Conservation (phyloP, 352 stramenopile species). For the Phytopythium sindhum region DNA sequence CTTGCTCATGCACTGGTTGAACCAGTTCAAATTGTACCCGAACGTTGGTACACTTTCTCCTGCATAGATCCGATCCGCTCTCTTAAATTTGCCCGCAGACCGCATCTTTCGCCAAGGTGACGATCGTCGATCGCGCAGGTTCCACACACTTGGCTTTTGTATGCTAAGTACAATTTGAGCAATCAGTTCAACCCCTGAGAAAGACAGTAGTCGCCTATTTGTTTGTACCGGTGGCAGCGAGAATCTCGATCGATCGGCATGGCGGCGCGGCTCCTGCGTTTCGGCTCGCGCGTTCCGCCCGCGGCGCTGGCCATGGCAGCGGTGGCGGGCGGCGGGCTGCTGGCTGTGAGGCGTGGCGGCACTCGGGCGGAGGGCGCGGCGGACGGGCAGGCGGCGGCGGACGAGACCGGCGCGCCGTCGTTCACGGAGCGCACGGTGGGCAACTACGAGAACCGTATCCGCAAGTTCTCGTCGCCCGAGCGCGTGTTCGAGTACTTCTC, state of each 20-base stretch:
- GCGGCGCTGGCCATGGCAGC: slow-evolving; percentile 2
- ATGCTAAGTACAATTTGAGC: too few species aligned
- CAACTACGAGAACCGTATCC: slow-evolving; percentile 88
- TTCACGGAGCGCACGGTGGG: slow-evolving; percentile 81
- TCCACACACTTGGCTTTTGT: background rate
- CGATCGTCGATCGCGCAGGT: background rate
- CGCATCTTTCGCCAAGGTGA: background rate
- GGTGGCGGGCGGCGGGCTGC: slow-evolving; percentile 5
- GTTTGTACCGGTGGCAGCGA: background rate
- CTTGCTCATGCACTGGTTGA: too few species aligned
- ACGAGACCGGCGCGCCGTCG: slow-evolving; percentile 13
- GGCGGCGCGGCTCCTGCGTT: slow-evolving; percentile 28
- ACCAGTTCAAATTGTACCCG: too few species aligned
- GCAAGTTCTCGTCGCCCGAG: slow-evolving; percentile 80
- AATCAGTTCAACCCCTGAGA: background rate
- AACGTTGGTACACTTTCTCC: too few species aligned
- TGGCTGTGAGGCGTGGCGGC: slow-evolving; percentile 1
- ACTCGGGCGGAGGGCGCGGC: slow-evolving; percentile 18
- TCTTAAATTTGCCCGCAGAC: background rate
- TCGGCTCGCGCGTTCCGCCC: slow-evolving; percentile 16
- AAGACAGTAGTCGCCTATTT: background rate
- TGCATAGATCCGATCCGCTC: background rate
- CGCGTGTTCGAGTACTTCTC: slow-evolving; percentile 91
- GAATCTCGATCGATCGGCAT: slow-evolving; percentile 4
- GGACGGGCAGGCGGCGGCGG: background rate